phyloP scores from a whole-genome alignment of 2,329 filamentous ascomycete species.

The Xylaria sp. region DNA sequence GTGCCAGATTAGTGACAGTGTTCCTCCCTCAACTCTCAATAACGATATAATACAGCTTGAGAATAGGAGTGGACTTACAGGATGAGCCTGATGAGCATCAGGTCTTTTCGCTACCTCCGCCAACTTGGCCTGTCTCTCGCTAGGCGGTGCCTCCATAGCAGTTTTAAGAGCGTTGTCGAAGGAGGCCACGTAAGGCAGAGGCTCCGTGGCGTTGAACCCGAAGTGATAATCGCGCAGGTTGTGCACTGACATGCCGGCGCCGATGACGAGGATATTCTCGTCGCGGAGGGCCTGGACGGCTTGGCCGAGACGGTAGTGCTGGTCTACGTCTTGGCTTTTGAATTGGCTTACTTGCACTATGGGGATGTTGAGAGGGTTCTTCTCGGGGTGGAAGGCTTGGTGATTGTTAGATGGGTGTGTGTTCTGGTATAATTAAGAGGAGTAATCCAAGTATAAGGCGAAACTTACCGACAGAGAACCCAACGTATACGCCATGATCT shows the following conservation, averaged over 20 bases:
- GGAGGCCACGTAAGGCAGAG: constrained; percentile 62
- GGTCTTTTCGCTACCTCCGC: constrained; percentile 47
- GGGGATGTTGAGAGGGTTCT: constrained; percentile 68
- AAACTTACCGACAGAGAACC: constrained; percentile 58
- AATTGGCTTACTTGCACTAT: constrained; percentile 77
- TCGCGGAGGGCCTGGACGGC: constrained; percentile 70
- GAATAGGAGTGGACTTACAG: constrained; percentile 35
- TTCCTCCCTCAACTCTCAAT: too few species aligned
- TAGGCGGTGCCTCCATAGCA: constrained; percentile 57
- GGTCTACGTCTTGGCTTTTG: constrained; percentile 64
- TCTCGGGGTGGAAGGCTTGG: constrained; percentile 64
- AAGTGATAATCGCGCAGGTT: constrained; percentile 65
- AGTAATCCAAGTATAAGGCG: neutral
- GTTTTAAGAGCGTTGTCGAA: constrained; percentile 74
- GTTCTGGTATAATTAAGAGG: neutral
- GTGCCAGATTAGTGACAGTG: neutral
- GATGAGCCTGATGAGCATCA: constrained; percentile 55
- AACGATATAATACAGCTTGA: too few species aligned
- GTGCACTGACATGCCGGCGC: constrained; percentile 77
- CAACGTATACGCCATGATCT: constrained; percentile 78
- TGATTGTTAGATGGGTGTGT: constrained; percentile 6
- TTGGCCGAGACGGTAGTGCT: constrained; percentile 71
- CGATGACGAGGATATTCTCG: constrained; percentile 70
- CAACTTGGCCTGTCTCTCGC: constrained; percentile 48
- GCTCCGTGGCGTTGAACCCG: constrained; percentile 49